These are phyloP conservation scores for Massarina eburnea DNA, from an alignment of 2,329 filamentous ascomycete species.

Conservation along the genomic window DNA sequence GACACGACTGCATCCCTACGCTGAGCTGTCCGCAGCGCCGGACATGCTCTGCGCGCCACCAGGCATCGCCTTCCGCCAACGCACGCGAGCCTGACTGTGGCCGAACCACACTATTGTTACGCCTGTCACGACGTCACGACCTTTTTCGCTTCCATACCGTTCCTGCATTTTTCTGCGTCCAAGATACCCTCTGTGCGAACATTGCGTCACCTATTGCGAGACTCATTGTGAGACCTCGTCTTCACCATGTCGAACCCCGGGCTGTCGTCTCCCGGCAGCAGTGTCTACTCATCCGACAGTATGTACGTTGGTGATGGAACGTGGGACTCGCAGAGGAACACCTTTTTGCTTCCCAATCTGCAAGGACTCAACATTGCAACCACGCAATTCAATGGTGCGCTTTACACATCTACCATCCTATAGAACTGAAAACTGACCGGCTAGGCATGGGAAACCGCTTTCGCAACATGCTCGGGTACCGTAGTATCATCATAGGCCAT, in stretches of 20 bases:
- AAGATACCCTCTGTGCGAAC: conserved; percentile 11
- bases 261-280: conserved; percentile 70
- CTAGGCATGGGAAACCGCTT: conserved; percentile 85
- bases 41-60: conserved; percentile 30
- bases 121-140: conserved; percentile 37
- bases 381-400: conserved; percentile 79
- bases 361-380: conserved; percentile 77
- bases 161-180: background rate
- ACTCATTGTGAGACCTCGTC: background rate
- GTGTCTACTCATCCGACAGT: conserved; percentile 72
- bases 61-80: conserved; percentile 21
- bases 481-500: conserved; percentile 69
- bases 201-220: conserved; percentile 1
- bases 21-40: conserved; percentile 35
- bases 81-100: conserved; percentile 20
- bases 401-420: background rate
- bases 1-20: conserved; percentile 27
- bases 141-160: background rate
- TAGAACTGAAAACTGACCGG: conserved; percentile 13
- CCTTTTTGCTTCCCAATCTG: conserved; percentile 76
- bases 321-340: conserved; percentile 77
- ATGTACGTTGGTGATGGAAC: conserved; percentile 79
- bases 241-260: conserved; percentile 18
- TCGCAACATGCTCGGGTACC: conserved; percentile 68
- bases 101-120: conserved; percentile 16